Conservation (phyloP, 345 rosid species). For the Ceriops zippeliana region DNA sequence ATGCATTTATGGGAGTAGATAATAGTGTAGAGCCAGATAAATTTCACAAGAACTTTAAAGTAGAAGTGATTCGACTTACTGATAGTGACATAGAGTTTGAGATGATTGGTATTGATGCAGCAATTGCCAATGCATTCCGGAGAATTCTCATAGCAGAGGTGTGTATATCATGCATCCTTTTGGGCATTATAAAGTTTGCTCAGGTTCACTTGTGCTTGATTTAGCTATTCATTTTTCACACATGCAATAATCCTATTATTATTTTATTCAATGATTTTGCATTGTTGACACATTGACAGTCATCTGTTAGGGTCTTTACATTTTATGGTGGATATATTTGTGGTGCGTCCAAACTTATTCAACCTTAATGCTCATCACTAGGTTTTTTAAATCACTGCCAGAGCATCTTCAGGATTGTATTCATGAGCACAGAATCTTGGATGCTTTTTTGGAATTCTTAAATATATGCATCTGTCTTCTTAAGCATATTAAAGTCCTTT, state of each 20-base stretch:
- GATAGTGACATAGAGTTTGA: slow-evolving; percentile 76
- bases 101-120: slow-evolving; percentile 75
- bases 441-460: not conserved
- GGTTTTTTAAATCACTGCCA: too few species aligned
- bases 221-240: not conserved
- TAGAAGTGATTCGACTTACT: slow-evolving; percentile 44
- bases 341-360: not conserved
- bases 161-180: slow-evolving; percentile 12
- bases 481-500: not conserved
- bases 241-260: not conserved
- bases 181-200: not conserved
- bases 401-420: too few species aligned
- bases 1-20: slow-evolving; percentile 63
- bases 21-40: slow-evolving; percentile 51
- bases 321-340: not conserved
- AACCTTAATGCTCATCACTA: too few species aligned
- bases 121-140: slow-evolving; percentile 86
- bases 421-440: too few species aligned
- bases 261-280: not conserved
- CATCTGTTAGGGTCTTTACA: not conserved
- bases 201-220: not conserved
- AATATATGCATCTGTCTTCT: not conserved
- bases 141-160: slow-evolving; percentile 94
- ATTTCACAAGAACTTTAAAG: slow-evolving; percentile 55
- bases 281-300: not conserved